Evolutionary conservation across 2,329 filamentous ascomycete genomes (phyloP).

Genomic region (Microdochium trichocladiopsis): DNA sequence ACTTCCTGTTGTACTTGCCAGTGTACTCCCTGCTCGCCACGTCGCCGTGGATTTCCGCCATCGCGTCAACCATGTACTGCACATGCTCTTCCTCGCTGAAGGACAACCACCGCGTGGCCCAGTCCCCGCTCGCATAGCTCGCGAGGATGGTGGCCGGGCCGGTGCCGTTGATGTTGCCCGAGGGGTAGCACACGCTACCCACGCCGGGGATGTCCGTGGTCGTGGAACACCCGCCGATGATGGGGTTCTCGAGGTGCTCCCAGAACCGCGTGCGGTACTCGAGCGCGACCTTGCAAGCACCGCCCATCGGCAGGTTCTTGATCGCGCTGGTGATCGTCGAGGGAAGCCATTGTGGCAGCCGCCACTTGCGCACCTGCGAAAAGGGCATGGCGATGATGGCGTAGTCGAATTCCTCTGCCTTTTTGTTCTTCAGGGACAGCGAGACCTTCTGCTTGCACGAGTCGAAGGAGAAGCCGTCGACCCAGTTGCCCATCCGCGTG

Average conservation of each 20-base stretch:
- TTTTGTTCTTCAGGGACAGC: constrained; percentile 48
- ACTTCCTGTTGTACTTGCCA: constrained; percentile 56
- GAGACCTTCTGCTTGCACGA: constrained; percentile 43
- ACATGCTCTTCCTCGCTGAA: constrained; percentile 54
- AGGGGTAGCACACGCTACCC: constrained; percentile 58
- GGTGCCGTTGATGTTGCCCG: constrained; percentile 57
- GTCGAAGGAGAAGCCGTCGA: constrained; percentile 50
- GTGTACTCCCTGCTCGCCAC: constrained; percentile 56
- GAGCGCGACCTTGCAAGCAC: constrained; percentile 53
- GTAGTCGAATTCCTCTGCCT: constrained; percentile 51
- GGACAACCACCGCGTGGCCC: constrained; percentile 30
- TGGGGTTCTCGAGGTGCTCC: constrained; percentile 43
- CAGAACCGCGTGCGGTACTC: constrained; percentile 61
- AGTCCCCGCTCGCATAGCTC: constrained; percentile 44
- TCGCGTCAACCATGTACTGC: constrained; percentile 54
- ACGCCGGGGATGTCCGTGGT: constrained; percentile 52
- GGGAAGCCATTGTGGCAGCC: constrained; percentile 36
- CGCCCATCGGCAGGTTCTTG: constrained; percentile 32
- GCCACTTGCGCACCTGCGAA: constrained; percentile 55
- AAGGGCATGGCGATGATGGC: constrained; percentile 60
- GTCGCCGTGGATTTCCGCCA: constrained; percentile 60
- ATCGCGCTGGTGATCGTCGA: constrained; percentile 39
- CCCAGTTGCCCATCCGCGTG: constrained; percentile 46
- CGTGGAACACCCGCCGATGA: constrained; percentile 57
- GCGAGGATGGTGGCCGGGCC: constrained; percentile 56